A percentile compares a stretch with the other conserved stretches of the same genome.
Evolutionary conservation across 2,329 filamentous ascomycete genomes (phyloP).

Genomic region (Calonectria crousiana): DNA sequence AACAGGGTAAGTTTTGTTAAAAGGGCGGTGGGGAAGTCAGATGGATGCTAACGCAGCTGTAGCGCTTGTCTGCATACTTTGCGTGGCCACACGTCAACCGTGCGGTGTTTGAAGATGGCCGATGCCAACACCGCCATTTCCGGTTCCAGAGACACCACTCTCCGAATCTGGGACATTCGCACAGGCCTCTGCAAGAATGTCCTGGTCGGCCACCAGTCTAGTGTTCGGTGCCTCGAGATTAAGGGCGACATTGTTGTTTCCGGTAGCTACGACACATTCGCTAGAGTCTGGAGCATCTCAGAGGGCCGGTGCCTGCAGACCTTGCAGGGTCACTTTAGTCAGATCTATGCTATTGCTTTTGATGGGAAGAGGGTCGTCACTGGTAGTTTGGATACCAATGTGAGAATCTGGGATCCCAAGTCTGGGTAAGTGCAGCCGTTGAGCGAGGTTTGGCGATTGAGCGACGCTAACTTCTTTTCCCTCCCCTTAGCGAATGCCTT

Average conservation of each 20-base stretch:
- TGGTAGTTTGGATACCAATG: constrained; percentile 95
- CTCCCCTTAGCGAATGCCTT: constrained; percentile 73
- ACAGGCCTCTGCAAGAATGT: constrained; percentile 92
- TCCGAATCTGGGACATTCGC: constrained; percentile 94
- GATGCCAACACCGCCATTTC: constrained; percentile 95
- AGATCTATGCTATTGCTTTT: constrained; percentile 98
- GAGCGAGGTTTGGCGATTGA: not conserved
- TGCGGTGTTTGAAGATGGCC: constrained; percentile 97
- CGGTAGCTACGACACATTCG: constrained; percentile 97
- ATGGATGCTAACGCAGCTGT: constrained; percentile 34
- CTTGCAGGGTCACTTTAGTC: constrained; percentile 93
- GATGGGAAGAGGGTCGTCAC: constrained; percentile 94
- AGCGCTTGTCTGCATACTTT: constrained; percentile 84
- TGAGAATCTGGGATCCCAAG: constrained; percentile 94
- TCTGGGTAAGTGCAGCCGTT: constrained; percentile 74
- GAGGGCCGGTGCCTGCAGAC: constrained; percentile 93
- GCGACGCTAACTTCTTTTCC: constrained; percentile 48
- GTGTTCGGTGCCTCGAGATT: constrained; percentile 94
- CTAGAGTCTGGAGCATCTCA: constrained; percentile 97
- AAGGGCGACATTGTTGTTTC: constrained; percentile 98
- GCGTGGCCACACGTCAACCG: constrained; percentile 95
- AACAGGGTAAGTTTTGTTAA: constrained; percentile 76
- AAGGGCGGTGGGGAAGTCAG: not conserved
- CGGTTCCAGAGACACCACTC: constrained; percentile 92
- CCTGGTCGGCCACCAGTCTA: constrained; percentile 93